Evolutionary conservation across 164 flowering plant species (phyloP).

Genomic region (Chloranthus sessilifolius): DNA sequence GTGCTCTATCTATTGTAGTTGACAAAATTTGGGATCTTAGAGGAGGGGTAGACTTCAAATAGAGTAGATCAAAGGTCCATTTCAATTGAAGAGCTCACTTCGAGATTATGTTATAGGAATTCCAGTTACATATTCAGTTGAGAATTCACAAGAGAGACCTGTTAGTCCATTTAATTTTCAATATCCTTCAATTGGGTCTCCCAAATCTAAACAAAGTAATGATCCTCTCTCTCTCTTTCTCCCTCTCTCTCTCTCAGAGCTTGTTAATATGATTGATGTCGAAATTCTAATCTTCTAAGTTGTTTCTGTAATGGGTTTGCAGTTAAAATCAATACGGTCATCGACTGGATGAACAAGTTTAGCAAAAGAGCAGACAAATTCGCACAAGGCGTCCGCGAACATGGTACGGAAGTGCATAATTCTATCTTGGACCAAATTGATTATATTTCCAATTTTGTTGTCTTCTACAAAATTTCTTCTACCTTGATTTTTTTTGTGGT

Average conservation of each 20-base stretch:
- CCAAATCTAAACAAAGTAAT: conserved; percentile 11
- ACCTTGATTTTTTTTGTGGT: too few relatives aligned
- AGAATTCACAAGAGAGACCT: not conserved
- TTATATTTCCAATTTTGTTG: too few relatives aligned
- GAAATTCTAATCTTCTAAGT: not conserved
- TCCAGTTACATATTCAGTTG: too few relatives aligned
- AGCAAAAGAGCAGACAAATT: conserved; percentile 35
- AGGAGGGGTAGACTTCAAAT: not conserved
- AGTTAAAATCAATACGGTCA: conserved; percentile 23
- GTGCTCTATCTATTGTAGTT: not conserved
- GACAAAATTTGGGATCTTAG: not conserved
- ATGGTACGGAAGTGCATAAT: conserved; percentile 43
- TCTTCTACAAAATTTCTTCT: too few relatives aligned
- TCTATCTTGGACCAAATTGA: too few relatives aligned
- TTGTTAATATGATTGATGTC: not conserved
- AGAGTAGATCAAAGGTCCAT: too few relatives aligned
- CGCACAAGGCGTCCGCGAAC: conserved; percentile 38
- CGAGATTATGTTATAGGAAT: too few relatives aligned
- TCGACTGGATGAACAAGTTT: conserved; percentile 30
- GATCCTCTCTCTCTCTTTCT: too few relatives aligned
- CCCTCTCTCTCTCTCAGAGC: too few relatives aligned
- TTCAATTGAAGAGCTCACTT: too few relatives aligned
- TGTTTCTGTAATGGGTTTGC: conserved; percentile 12
- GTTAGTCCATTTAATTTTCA: too few relatives aligned
- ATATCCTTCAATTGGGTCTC: too few relatives aligned